A percentile compares a stretch with the other conserved stretches of the same genome.
Evolutionary conservation across 495 filamentous ascomycete genomes (phyloP).

Genomic region (Rhypophila decipiens): DNA sequence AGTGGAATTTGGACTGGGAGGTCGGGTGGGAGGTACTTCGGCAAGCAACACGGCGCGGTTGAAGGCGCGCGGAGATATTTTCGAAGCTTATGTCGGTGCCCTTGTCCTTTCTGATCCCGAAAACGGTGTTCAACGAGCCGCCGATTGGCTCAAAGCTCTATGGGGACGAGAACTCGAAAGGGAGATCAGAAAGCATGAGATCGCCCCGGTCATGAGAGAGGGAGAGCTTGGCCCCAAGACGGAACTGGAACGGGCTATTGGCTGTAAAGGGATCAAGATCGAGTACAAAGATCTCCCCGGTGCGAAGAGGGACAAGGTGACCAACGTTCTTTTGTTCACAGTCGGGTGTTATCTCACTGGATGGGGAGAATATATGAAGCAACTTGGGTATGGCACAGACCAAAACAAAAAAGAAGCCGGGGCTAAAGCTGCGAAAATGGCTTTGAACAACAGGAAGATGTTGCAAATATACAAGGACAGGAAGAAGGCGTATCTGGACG

Average conservation of each 20-base stretch:
- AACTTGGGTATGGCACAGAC: constrained; percentile 63
- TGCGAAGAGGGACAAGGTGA: constrained; percentile 48
- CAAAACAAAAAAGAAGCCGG: constrained; percentile 69
- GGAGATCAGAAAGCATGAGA: constrained; percentile 35
- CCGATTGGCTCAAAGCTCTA: constrained; percentile 62
- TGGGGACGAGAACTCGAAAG: constrained; percentile 50
- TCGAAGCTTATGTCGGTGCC: constrained; percentile 83
- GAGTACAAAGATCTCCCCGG: constrained; percentile 56
- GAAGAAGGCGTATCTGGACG: constrained; percentile 36
- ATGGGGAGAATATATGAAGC: constrained; percentile 59
- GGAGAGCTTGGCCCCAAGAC: constrained; percentile 37
- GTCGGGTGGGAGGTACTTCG: constrained; percentile 23
- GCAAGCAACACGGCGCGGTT: constrained; percentile 44
- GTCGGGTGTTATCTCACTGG: constrained; percentile 69
- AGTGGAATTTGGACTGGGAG: constrained; percentile 30
- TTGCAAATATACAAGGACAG: constrained; percentile 48
- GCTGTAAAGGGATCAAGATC: constrained; percentile 54
- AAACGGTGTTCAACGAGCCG: constrained; percentile 51
- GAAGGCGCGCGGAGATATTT: constrained; percentile 76
- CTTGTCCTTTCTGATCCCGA: constrained; percentile 57
- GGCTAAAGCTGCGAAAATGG: constrained; percentile 59
- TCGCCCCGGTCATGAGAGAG: constrained; percentile 11
- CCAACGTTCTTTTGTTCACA: constrained; percentile 52
- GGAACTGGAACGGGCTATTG: constrained; percentile 49
- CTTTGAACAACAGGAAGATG: constrained; percentile 53